Evolutionary conservation across 768 basidiomycete species (phyloP), one percentile per base, ranked within the genome.

Genomic region (Mycena amicta): DNA sequence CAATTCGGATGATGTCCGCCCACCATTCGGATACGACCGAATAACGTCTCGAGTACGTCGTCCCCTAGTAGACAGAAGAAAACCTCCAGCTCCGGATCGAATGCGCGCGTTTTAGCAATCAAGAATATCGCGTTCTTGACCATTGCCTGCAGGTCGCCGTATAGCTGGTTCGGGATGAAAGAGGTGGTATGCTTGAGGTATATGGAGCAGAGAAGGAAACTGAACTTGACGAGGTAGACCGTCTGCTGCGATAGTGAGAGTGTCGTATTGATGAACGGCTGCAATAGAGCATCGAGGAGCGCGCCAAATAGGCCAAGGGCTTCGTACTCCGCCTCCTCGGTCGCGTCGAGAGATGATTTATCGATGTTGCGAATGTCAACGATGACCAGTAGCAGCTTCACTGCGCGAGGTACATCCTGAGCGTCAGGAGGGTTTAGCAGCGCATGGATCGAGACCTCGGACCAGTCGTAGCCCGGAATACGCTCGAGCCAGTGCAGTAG

Each of bases 131-230:
- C 53, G 45, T 64, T 68, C 52, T 68, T 68, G 37, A 67, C 47
- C n/a, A 54, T 54, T 18, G 56, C 47, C 49, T 64, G 61, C 2
- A 52, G 20, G 43, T 68, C 67, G 8, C 43, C 53, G 39, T 66
- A 66, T 5, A 67, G 62, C 50, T 66, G 66, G 43, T 60, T 58
- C 4, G 66, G 39, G 28, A 67, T 53, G 55, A 60, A 66, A 8
- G 39, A 30, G 6, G 53, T 43, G 5, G 33, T 43, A 37, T 68
- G 47, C 15, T 49, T 26, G 23, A 59, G 49, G 25, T 51, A 67
- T 0, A 62, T 28, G 1, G 55, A 46, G 31, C 61, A 67, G 0
- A 53, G 31, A 5, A 67, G 30, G 43, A n/a, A n/a, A n/a, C n/a
- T n/a, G n/a, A n/a, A n/a, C n/a, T n/a, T n/a, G n/a, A n/a, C n/a